Evolutionary conservation across 2,329 filamentous ascomycete species (phyloP).

Genomic region (Aspergillus bombycis): DNA sequence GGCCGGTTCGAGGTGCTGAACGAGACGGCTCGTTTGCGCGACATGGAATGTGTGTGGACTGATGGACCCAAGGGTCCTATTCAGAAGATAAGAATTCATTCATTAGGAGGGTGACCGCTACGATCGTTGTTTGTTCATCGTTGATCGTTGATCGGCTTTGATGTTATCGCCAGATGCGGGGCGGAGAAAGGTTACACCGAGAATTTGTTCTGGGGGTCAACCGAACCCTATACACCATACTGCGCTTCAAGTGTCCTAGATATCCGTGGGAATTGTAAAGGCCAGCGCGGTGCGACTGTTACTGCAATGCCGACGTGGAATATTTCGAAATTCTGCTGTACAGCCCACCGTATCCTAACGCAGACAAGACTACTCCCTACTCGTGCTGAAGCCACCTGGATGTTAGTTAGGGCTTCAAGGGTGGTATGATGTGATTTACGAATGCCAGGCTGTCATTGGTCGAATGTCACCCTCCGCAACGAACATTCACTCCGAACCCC

Average conservation of each 20-base stretch:
- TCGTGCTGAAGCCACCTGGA: too few species aligned
- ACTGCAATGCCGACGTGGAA: too few species aligned
- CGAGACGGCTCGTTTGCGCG: constrained; percentile 65
- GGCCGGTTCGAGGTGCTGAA: constrained; percentile 70
- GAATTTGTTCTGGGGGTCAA: background rate
- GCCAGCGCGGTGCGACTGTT: too few species aligned
- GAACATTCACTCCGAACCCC: background rate
- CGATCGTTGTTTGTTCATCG: background rate
- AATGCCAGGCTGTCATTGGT: background rate
- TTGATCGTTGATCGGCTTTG: background rate
- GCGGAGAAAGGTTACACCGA: constrained; percentile 26
- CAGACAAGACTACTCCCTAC: too few species aligned
- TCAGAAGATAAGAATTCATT: constrained; percentile 77
- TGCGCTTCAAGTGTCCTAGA: background rate
- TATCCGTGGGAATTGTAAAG: background rate
- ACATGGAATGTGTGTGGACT: constrained; percentile 66
- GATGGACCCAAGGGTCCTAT: constrained; percentile 72
- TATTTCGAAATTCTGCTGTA: too few species aligned
- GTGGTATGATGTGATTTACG: background rate
- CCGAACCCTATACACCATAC: too few species aligned
- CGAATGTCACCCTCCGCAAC: background rate
- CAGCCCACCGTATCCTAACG: too few species aligned
- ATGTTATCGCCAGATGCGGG: constrained; percentile 4
- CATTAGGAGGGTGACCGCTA: constrained; percentile 48
- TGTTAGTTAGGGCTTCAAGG: too few species aligned